phyloP scores from a whole-genome alignment of 2,329 filamentous ascomycete species.

The Madurella mycetomatis region DNA sequence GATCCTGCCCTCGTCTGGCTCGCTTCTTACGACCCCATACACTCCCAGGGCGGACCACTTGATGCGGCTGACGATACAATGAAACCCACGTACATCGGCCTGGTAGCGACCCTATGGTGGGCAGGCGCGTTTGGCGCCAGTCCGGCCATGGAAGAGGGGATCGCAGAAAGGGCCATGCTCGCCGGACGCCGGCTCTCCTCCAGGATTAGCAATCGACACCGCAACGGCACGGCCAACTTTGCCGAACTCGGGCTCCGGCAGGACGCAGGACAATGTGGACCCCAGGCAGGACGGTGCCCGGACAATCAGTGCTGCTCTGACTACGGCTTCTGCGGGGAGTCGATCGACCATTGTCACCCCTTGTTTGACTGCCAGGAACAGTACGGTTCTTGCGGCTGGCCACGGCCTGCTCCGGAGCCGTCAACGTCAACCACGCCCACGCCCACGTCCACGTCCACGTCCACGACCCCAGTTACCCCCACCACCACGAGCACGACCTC shows the following conservation, averaged over 20 bases:
- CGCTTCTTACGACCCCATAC: constrained; percentile 4
- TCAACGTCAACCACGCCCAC: constrained; percentile 12
- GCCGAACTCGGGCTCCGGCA: constrained; percentile 23
- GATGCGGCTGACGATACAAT: constrained; percentile 16
- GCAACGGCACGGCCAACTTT: constrained; percentile 4
- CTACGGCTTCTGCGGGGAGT: constrained; percentile 27
- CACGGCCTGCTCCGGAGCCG: constrained; percentile 9
- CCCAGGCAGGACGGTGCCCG: constrained; percentile 19
- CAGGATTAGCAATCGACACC: constrained; percentile 2
- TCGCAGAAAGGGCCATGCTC: not conserved
- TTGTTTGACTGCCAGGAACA: constrained; percentile 24
- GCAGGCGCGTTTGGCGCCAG: constrained; percentile 9
- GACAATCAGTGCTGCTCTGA: constrained; percentile 26
- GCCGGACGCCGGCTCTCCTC: constrained; percentile 5
- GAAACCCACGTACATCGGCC: constrained; percentile 18
- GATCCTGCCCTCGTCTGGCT: not conserved
- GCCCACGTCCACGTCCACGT: not conserved
- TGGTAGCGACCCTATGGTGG: constrained; percentile 21
- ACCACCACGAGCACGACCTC: constrained; percentile 1
- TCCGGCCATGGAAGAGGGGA: not conserved
- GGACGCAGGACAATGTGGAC: constrained; percentile 19
- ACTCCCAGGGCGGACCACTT: constrained; percentile 1
- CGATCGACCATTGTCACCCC: constrained; percentile 25
- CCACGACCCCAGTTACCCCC: not conserved
- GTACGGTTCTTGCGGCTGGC: constrained; percentile 27